Percentiles rank a stretch among this genome's conserved stretches.
Evolutionary conservation across 768 basidiomycete species (phyloP).

Genomic region (Mycena olivaceomarginata): DNA sequence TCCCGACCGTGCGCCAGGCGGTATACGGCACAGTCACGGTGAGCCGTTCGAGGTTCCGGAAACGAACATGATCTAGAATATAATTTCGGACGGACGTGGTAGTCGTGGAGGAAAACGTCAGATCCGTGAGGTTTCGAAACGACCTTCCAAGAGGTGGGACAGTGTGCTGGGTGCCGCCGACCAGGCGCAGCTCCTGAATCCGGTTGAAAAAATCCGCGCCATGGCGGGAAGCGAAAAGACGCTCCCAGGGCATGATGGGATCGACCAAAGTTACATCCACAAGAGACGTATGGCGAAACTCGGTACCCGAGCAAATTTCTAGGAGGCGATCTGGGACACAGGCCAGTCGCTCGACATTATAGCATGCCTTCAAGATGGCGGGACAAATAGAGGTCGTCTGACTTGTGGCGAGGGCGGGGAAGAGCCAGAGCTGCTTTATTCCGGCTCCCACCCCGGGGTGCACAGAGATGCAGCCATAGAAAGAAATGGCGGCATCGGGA

Average conservation of each 20-base stretch:
- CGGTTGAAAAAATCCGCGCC: constrained; percentile 16
- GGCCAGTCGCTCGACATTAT: constrained; percentile 12
- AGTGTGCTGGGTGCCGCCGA: constrained; percentile 20
- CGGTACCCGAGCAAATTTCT: constrained; percentile 10
- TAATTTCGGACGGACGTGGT: background rate
- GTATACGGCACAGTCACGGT: constrained; percentile 22
- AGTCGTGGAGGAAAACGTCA: constrained; percentile 12
- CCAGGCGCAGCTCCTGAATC: constrained; percentile 17
- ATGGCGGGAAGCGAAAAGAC: constrained; percentile 27
- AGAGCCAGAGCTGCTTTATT: constrained; percentile 12
- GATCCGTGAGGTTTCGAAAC: constrained; percentile 20
- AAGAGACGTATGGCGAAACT: constrained; percentile 25
- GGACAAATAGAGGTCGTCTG: background rate
- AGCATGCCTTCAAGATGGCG: constrained; percentile 11
- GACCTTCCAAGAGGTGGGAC: constrained; percentile 13
- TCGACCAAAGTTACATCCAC: constrained; percentile 27
- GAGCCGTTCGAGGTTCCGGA: constrained; percentile 7
- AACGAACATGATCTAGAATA: constrained; percentile 4
- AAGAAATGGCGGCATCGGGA: constrained; percentile 21
- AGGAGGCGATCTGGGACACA: constrained; percentile 21
- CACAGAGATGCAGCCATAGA: constrained; percentile 32
- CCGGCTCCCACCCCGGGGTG: constrained; percentile 25
- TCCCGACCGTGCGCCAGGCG: constrained; percentile 20
- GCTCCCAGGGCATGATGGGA: constrained; percentile 28
- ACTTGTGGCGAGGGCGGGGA: constrained; percentile 6